Conservation (phyloP, 208 protist species). For the Trypanosoma grayi region DNA sequence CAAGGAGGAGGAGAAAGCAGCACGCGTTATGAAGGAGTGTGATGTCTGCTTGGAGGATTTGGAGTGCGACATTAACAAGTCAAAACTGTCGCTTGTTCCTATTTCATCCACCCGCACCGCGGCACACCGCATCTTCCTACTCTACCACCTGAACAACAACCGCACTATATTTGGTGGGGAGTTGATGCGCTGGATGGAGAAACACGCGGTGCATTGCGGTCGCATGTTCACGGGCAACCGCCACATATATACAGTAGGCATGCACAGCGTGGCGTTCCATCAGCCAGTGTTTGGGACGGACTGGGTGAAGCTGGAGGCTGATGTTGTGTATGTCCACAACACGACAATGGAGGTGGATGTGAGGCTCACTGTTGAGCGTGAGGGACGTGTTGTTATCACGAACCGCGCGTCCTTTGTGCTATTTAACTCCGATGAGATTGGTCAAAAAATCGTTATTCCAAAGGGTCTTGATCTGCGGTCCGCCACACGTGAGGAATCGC, state of each 20-base stretch:
- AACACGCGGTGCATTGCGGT: conserved; percentile 82
- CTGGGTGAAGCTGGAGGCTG: conserved; percentile 82
- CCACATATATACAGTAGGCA: conserved; percentile 84
- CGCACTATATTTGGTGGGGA: conserved; percentile 93
- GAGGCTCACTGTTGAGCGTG: conserved; percentile 59
- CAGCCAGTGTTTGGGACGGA: conserved; percentile 84
- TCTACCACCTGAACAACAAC: conserved; percentile 88
- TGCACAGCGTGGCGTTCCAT: conserved; percentile 88
- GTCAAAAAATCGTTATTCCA: conserved; percentile 68
- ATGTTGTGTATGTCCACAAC: conserved; percentile 85
- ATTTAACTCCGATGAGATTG: conserved; percentile 84
- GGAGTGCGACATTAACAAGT: conserved; percentile 58
- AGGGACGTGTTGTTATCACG: conserved; percentile 53
- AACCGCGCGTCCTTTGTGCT: conserved; percentile 87
- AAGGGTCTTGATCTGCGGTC: conserved; percentile 59
- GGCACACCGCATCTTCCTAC: conserved; percentile 88
- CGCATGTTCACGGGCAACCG: conserved; percentile 87
- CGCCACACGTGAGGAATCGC: conserved; percentile 72
- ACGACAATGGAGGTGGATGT: conserved; percentile 92
- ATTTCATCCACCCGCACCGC: conserved; percentile 50
- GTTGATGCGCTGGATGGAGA: conserved; percentile 92
- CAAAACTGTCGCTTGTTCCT: conserved; percentile 49
- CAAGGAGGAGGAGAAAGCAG: conserved; percentile 29
- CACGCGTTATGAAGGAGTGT: conserved; percentile 11
- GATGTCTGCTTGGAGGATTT: conserved; percentile 43